Conservation (phyloP, 1,284 basidiomycete species). For the Cryptococcus sp. region DNA sequence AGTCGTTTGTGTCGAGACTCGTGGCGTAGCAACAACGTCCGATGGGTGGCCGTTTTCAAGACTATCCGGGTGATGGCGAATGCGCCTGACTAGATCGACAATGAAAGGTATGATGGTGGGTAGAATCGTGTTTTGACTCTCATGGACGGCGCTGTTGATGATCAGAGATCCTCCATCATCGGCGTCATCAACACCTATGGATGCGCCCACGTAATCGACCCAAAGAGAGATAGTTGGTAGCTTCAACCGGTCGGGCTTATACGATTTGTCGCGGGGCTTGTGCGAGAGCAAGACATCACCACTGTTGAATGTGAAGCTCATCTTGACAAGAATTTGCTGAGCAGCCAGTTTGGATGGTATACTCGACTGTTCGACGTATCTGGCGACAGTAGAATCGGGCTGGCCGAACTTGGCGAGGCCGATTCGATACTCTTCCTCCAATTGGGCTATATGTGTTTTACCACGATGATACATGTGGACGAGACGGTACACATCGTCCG, state of each 20-base stretch:
- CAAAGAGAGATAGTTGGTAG: constrained; percentile 77
- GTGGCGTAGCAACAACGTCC: neutral
- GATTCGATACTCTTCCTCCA: constrained; percentile 51
- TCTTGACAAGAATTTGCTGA: constrained; percentile 55
- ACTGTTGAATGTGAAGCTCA: constrained; percentile 72
- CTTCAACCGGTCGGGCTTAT: neutral
- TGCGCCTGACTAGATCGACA: constrained; percentile 52
- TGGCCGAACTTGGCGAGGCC: constrained; percentile 26
- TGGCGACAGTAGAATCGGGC: constrained; percentile 17
- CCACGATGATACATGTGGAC: constrained; percentile 81
- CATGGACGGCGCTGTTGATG: constrained; percentile 62
- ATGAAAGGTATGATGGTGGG: constrained; percentile 80
- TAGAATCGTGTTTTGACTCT: constrained; percentile 73
- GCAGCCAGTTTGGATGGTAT: constrained; percentile 3
- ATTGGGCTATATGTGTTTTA: constrained; percentile 65
- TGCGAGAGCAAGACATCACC: constrained; percentile 51
- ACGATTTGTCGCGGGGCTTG: constrained; percentile 1
- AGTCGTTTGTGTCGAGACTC: neutral
- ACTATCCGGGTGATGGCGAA: constrained; percentile 21
- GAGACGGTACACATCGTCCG: constrained; percentile 71
- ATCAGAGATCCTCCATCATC: constrained; percentile 10
- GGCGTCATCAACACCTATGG: constrained; percentile 1
- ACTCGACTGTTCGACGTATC: constrained; percentile 22
- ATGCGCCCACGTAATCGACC: constrained; percentile 55
- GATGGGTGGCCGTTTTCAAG: constrained; percentile 8